phyloP scores from a whole-genome alignment of 2,329 filamentous ascomycete genomes.

The Ambrosiella xylebori region DNA sequence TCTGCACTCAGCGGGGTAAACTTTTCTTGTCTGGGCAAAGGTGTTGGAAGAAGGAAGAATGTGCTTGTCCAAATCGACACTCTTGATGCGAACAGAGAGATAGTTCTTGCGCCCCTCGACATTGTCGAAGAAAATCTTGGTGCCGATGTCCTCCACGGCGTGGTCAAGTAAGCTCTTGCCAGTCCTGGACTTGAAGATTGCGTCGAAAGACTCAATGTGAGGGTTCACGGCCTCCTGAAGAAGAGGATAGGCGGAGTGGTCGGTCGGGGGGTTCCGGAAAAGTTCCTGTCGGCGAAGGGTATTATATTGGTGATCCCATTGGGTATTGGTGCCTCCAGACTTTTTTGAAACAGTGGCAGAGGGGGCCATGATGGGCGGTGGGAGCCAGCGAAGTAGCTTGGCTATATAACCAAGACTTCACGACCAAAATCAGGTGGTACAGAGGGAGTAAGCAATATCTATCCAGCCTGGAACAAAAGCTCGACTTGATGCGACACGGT shows the following conservation, averaged over 20 bases:
- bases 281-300: slow-evolving; percentile 73
- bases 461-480: too few species aligned
- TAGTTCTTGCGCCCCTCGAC: slow-evolving; percentile 48
- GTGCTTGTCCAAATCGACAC: slow-evolving; percentile 69
- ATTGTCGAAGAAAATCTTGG: slow-evolving; percentile 69
- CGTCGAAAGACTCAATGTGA: slow-evolving; percentile 92
- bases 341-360: slow-evolving; percentile 4
- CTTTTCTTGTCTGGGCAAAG: slow-evolving; percentile 64
- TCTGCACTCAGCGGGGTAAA: slow-evolving; percentile 82
- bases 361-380: slow-evolving; percentile 7
- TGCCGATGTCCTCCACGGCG: slow-evolving; percentile 75
- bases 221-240: slow-evolving; percentile 75
- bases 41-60: slow-evolving; percentile 69
- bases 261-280: slow-evolving; percentile 73
- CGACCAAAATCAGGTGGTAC: background rate
- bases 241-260: slow-evolving; percentile 73
- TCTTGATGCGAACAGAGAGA: slow-evolving; percentile 60
- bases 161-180: slow-evolving; percentile 39
- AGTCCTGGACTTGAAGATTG: slow-evolving; percentile 40
- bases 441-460: background rate
- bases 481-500: background rate
- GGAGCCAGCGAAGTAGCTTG: slow-evolving; percentile 1
- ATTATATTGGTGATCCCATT: slow-evolving; percentile 76
- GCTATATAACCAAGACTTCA: slow-evolving; percentile 3
- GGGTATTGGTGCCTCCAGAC: slow-evolving; percentile 37